Evolutionary conservation across 768 basidiomycete species (phyloP).

Genomic region (Agaricus blazei): DNA sequence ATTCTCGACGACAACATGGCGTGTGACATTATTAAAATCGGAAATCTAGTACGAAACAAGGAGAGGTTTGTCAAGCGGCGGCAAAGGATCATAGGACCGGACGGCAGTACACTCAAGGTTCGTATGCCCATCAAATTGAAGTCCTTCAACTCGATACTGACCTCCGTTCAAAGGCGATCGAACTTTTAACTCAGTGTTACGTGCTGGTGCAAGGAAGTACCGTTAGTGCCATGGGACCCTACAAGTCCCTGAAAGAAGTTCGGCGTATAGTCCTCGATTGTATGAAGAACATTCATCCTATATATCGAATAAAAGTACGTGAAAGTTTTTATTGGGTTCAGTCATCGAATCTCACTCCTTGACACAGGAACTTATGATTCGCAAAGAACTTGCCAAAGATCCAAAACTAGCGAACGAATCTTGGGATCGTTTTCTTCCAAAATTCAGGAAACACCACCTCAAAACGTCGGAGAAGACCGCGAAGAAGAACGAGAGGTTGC

Average conservation of each 20-base stretch:
- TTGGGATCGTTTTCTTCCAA: constrained; percentile 97
- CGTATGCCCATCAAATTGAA: constrained; percentile 10
- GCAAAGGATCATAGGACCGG: constrained; percentile 95
- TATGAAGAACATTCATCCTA: constrained; percentile 99
- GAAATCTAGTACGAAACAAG: constrained; percentile 89
- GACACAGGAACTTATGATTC: constrained; percentile 92
- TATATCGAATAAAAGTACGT: constrained; percentile 92
- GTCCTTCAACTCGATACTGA: not conserved
- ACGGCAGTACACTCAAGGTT: constrained; percentile 96
- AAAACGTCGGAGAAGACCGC: constrained; percentile 92
- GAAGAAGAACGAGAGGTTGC: constrained; percentile 75
- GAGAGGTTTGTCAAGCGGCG: constrained; percentile 94
- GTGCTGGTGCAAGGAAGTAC: constrained; percentile 98
- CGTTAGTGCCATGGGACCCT: constrained; percentile 96
- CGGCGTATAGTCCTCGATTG: constrained; percentile 95
- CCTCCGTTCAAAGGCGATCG: constrained; percentile 69
- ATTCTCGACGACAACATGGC: constrained; percentile 86
- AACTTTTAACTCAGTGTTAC: constrained; percentile 93
- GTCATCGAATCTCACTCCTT: not conserved
- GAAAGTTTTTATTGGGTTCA: constrained; percentile 1
- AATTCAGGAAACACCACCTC: constrained; percentile 90
- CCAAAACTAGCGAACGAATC: constrained; percentile 90
- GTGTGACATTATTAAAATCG: constrained; percentile 98
- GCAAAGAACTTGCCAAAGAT: constrained; percentile 95
- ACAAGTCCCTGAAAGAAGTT: constrained; percentile 94